Base-by-base conservation (phyloP, 2,329 filamentous ascomycete species). In the Colletotrichum viniferum region DNA sequence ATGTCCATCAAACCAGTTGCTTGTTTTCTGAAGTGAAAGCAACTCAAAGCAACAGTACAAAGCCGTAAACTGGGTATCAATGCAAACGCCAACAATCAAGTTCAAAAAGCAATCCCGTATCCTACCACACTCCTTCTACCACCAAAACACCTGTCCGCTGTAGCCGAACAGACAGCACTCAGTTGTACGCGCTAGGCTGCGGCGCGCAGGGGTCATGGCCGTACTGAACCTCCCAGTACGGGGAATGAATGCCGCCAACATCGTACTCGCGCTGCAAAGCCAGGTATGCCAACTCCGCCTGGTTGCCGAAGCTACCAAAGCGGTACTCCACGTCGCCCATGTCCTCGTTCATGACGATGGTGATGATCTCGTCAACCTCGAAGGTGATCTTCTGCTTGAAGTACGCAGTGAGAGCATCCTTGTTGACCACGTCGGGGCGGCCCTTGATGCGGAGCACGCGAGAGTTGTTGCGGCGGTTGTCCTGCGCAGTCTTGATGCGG, bases 231-330 rank as follows among this genome's bases (percentile, higher is more conserved):
- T 80, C 73, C 80, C 80, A 81, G 13, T 76, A 60, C 1, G 60
- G 73, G 18, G 77, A 78, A 5, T 69, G 74, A 12, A 63, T 56
- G 1, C 64, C 52, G 14, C 74, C 77, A 10, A 48, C 30, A 4
- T 52, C 43, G 7, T 58, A 66, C 28, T 69, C 70, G 7, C 60
- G 55, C 38, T 64, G 26, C 16, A 77, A 26, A 1, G 82, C 79
- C 79, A 82, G 81, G 43, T 82, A 81, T 4, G 86, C 89, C 67
- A 87, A 85, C 81, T 90, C 86, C 0, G 89, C 85, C 84, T 92
- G 90, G 81, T 87, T 89, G 1, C 89, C 86, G 73, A 86, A 91
- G 71, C 88, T 90, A 1, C 88, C 88, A 77, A 92, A 92, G 13
- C 86, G 84, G 77, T 87, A 89, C 83, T 91, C 89, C 16, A 89